Percentiles rank a stretch among this genome's conserved stretches.
Evolutionary conservation across 2,329 filamentous ascomycete genomes (phyloP).

Genomic region (Neofusicoccum sp.): DNA sequence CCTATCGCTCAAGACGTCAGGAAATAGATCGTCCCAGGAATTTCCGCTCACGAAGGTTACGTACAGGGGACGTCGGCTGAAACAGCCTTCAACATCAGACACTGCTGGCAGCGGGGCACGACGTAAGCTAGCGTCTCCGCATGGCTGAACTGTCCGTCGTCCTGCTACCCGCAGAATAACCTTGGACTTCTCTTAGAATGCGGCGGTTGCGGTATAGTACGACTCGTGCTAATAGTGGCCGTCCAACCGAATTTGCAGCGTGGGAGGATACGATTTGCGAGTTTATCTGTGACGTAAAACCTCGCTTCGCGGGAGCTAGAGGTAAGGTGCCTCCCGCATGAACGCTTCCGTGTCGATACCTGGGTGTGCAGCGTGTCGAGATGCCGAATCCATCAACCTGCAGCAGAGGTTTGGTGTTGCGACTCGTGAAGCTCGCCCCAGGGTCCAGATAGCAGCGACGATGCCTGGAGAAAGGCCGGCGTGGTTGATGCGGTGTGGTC

Average conservation of each 20-base stretch:
- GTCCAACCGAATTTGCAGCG: neutral
- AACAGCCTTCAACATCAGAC: neutral
- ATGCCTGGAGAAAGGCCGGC: neutral
- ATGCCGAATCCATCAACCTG: neutral
- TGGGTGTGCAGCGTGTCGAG: neutral
- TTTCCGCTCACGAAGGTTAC: neutral
- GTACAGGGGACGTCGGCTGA: neutral
- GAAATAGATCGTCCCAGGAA: neutral
- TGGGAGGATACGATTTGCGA: neutral
- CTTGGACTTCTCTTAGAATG: neutral
- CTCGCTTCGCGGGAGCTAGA: conserved; percentile 1
- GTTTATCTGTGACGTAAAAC: neutral
- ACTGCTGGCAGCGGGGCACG: neutral
- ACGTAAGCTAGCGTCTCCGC: too few species aligned
- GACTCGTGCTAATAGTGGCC: neutral
- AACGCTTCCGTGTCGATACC: neutral
- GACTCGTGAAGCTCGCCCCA: neutral
- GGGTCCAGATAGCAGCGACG: neutral
- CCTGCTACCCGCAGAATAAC: neutral
- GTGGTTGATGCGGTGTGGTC: neutral
- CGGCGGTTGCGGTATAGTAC: neutral
- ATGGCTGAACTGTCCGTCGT: too few species aligned
- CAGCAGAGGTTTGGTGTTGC: neutral
- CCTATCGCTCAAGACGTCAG: neutral
- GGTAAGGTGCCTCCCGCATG: neutral